Evolutionary conservation across 164 flowering plant species (phyloP).

Genomic region (Akebia trifoliata): DNA sequence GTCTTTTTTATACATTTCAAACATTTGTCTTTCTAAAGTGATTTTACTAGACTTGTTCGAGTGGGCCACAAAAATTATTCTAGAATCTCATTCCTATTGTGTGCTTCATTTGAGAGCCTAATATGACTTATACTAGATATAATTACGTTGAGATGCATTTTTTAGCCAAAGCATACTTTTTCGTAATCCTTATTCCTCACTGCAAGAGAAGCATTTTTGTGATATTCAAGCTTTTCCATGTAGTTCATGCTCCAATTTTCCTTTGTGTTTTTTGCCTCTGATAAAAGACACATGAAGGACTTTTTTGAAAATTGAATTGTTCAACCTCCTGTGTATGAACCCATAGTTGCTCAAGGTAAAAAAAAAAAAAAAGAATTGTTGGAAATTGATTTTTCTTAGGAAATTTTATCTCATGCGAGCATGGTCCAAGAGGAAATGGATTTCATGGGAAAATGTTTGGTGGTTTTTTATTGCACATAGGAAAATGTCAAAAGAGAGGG

Average conservation of each 20-base stretch:
- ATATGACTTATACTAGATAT: neutral
- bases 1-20: too few species aligned
- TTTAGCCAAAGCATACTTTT: neutral
- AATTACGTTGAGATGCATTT: too few species aligned
- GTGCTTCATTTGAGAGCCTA: conserved; percentile 2
- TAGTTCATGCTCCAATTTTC: conserved; percentile 85
- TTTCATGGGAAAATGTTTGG: too few species aligned
- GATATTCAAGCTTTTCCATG: conserved; percentile 57
- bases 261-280: conserved; percentile 82
- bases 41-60: too few species aligned
- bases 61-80: neutral
- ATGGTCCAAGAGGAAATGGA: too few species aligned
- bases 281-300: conserved; percentile 95
- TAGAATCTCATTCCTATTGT: neutral
- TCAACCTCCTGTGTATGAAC: conserved; percentile 66
- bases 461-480: too few species aligned
- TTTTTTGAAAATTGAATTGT: conserved; percentile 65
- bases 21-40: too few species aligned
- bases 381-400: too few species aligned
- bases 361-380: neutral
- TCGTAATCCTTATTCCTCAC: neutral
- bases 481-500: too few species aligned
- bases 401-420: too few species aligned
- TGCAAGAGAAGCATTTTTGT: neutral
- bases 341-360: conserved; percentile 72